Conservation (phyloP, 768 basidiomycete genomes). For the Russula sp. region DNA sequence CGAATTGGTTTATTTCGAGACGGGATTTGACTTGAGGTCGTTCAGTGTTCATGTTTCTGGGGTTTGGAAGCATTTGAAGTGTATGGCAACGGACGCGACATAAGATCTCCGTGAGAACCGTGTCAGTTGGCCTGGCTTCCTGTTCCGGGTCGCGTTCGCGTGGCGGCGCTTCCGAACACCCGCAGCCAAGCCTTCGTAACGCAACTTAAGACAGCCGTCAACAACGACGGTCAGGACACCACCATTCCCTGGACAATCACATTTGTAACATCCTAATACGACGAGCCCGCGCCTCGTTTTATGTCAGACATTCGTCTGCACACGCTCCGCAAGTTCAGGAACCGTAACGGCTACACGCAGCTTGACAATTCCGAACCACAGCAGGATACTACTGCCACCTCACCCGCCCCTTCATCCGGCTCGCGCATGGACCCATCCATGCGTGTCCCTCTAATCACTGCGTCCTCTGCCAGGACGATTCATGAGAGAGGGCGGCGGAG, state of each 20-base stretch:
- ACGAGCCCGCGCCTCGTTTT: constrained; percentile 15
- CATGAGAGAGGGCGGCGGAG: constrained; percentile 13
- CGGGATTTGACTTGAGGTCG: constrained; percentile 25
- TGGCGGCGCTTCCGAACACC: neutral
- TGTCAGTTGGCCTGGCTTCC: too few relatives aligned
- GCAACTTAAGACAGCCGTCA: neutral
- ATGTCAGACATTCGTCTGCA: constrained; percentile 24
- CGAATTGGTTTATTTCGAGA: constrained; percentile 18
- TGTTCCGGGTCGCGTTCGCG: neutral
- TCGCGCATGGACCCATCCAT: constrained; percentile 14
- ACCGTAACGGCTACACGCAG: constrained; percentile 13
- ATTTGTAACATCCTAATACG: neutral
- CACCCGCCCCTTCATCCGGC: neutral
- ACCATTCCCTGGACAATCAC: neutral
- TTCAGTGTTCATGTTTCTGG: constrained; percentile 33
- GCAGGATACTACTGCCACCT: neutral
- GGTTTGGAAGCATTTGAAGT: constrained; percentile 37
- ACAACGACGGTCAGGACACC: neutral
- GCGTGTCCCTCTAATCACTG: constrained; percentile 1
- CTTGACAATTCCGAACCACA: constrained; percentile 6
- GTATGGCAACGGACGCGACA: constrained; percentile 43
- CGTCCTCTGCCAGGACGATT: constrained; percentile 13
- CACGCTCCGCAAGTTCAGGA: constrained; percentile 9
- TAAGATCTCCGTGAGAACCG: too few relatives aligned
- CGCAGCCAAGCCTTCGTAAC: neutral